Conservation (phyloP, 306 rosid genomes). For the Lathyrus tuberosus region DNA sequence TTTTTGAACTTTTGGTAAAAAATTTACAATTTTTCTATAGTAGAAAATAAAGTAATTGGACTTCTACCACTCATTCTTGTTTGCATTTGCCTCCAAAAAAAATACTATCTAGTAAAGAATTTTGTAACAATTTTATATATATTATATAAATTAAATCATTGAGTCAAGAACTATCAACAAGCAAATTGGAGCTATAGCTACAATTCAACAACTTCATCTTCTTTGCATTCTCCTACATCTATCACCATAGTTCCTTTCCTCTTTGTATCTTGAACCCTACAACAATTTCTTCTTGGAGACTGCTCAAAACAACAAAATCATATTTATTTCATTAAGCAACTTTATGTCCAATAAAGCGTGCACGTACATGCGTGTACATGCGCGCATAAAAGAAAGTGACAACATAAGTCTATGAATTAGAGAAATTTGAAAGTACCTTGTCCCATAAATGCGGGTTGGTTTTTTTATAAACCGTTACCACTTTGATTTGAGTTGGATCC, state of each 20-base stretch:
- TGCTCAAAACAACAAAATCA: conserved; percentile 39
- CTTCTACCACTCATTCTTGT: conserved; percentile 21
- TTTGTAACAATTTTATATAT: neutral
- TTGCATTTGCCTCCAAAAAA: conserved; percentile 20
- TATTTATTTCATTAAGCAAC: conserved; percentile 6
- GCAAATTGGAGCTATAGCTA: conserved; percentile 18
- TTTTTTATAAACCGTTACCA: conserved; percentile 51
- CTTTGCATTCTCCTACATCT: conserved; percentile 63
- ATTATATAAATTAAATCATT: too few relatives aligned
- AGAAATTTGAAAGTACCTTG: conserved; percentile 50
- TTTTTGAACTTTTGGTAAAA: neutral
- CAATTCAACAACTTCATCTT: conserved; percentile 57
- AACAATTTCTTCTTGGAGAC: conserved; percentile 80
- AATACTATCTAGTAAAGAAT: neutral
- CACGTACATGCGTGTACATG: too few relatives aligned
- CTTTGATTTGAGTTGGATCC: conserved; percentile 54
- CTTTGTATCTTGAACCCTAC: conserved; percentile 50
- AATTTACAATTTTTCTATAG: neutral
- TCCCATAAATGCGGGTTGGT: conserved; percentile 62
- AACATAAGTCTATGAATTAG: neutral
- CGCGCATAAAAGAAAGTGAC: neutral
- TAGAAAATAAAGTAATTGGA: conserved; percentile 5
- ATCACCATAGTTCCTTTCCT: conserved; percentile 50
- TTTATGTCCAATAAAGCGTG: too few relatives aligned
- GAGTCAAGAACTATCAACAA: conserved; percentile 28